A percentile compares a stretch with the other conserved stretches of the same genome.
Conservation (phyloP, 169 alveolate species). For the Perkinsus marinus region DNA sequence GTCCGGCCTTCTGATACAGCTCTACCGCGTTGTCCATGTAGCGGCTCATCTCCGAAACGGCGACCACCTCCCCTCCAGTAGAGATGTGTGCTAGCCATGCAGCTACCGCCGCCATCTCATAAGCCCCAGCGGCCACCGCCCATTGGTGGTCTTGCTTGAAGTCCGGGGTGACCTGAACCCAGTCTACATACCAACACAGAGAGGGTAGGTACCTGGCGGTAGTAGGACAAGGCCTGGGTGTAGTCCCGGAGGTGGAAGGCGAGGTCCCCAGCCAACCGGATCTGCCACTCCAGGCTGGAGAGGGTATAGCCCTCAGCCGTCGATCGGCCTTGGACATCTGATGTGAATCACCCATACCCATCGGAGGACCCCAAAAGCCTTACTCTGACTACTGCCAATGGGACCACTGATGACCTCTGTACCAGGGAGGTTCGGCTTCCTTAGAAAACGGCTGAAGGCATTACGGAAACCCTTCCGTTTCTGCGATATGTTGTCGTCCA, state of each 20-base stretch:
- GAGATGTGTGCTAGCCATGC: neutral
- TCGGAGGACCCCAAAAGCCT: neutral
- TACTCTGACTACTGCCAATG: neutral
- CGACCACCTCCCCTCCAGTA: neutral
- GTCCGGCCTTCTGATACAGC: neutral
- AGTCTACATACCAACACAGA: too few species aligned
- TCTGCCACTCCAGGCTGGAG: neutral
- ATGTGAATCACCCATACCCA: neutral
- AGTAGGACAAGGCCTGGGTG: neutral
- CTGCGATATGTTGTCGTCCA: neutral
- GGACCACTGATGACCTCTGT: neutral
- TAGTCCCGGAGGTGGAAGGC: neutral
- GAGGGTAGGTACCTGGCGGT: neutral
- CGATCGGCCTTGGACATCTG: neutral
- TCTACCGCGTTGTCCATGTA: neutral
- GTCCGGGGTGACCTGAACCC: neutral
- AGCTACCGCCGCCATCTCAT: neutral
- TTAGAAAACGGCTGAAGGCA: neutral
- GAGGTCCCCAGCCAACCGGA: neutral
- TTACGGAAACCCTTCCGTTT: neutral
- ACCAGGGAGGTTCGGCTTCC: neutral
- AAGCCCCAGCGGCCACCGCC: neutral
- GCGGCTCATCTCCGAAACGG: neutral
- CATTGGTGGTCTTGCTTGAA: neutral
- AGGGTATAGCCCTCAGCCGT: neutral